Conservation (phyloP, 2,329 filamentous ascomycete genomes). For the Hymenoscyphus fraxineus region DNA sequence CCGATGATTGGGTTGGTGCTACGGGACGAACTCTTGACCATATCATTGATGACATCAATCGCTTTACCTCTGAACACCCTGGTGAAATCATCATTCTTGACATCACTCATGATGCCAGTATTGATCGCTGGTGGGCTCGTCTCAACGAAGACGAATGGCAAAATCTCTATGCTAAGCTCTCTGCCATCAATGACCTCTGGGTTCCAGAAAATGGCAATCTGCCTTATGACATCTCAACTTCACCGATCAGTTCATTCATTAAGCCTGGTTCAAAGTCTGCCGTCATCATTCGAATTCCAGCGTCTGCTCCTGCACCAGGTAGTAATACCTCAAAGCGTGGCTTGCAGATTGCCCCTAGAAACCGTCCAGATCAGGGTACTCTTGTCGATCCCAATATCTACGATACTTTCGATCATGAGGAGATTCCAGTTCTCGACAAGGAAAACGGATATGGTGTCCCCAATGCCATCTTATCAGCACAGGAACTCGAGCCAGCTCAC, state of each 20-base stretch:
- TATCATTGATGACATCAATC: conserved; percentile 25
- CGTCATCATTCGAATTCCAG: conserved; percentile 21
- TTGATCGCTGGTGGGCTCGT: conserved; percentile 8
- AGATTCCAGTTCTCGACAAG: conserved; percentile 5
- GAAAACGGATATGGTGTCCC: conserved; percentile 8
- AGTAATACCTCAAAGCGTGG: no score
- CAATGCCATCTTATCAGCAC: neutral
- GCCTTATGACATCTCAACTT: conserved; percentile 19
- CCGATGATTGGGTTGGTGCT: conserved; percentile 9
- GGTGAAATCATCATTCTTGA: conserved; percentile 29
- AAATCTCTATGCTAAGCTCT: conserved; percentile 15
- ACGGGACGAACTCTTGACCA: conserved; percentile 18
- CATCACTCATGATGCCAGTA: conserved; percentile 23
- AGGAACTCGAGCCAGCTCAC: neutral
- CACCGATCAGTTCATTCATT: conserved; percentile 23
- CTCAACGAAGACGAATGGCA: conserved; percentile 15
- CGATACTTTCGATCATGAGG: neutral
- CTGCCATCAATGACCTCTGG: conserved; percentile 23
- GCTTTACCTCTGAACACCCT: conserved; percentile 22
- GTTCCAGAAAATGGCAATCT: neutral
- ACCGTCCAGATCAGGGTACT: neutral
- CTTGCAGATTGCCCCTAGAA: neutral
- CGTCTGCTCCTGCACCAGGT: conserved; percentile 11
- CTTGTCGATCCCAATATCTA: neutral
- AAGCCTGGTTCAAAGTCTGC: conserved; percentile 22